Evolutionary conservation across 176 grass and related monocot species (phyloP), one percentile per base, ranked within the genome.

Genomic region (Dactylis glomerata): DNA sequence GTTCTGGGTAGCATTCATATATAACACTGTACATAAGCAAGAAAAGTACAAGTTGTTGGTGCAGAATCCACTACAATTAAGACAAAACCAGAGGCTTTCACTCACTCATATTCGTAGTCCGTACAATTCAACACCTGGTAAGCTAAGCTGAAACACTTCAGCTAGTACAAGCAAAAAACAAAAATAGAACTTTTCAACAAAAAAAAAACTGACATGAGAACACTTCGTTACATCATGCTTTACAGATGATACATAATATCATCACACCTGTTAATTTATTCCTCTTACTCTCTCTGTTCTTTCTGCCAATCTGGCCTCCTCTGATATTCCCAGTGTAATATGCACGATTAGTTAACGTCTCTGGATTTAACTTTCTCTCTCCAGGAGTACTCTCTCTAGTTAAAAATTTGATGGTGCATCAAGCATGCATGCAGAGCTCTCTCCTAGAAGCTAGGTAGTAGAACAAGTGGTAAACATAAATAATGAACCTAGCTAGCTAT

Each of bases 201-300:
- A 16, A 8, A 31, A 37, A 0, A 71, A 47, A 71, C 20, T 33
- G 76, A 73, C 45, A 75, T 33, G 72, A 33, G 31, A 10, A 17
- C 15, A 5, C 22, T 19, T n/a, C 36, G 68, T 56, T 78, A 38
- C 84, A 86, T 86, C 88, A 57, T 73, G 79, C 70, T 82, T 82
- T 81, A 58, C 78, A 82, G 22, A 86, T 16, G 4, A 16, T 4
- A 75, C 11, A 16, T 26, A 62, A 9, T 8, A 59, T 33, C 7
- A 38, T 46, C 27, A 8, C 81, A 45, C 66, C 31, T 75, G 52
- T 26, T 69, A 72, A 72, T 38, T 24, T 15, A 8, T 28, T 67
- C 68, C 49, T 70, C 83, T 85, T 62, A 72, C 69, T 81, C 27
- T 63, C 72, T 71, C 61, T 81, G 42, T 81, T 82, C 24, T 44